Evolutionary conservation across 2,329 filamentous ascomycete species (phyloP).

Genomic region (Arachnomyces sp.): DNA sequence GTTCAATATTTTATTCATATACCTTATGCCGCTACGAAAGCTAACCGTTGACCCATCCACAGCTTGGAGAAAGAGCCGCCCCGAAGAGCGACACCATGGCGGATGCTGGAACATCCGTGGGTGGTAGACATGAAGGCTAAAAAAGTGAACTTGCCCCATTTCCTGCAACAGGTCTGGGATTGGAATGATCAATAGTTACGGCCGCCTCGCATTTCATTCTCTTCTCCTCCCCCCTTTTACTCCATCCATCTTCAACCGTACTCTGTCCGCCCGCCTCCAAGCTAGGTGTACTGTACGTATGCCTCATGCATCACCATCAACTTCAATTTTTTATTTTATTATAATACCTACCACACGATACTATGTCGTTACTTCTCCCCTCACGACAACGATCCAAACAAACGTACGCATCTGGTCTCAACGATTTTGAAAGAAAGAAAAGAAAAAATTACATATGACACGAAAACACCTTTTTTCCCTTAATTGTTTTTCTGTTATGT

Average conservation of each 20-base stretch:
- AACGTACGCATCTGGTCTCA: background rate
- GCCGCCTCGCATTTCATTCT: background rate
- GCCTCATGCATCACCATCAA: background rate
- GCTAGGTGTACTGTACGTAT: background rate
- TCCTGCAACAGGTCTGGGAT: slow-evolving; percentile 91
- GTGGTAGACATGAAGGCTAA: slow-evolving; percentile 94
- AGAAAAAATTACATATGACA: slow-evolving; percentile 2
- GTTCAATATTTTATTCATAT: slow-evolving; percentile 25
- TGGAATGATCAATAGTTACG: slow-evolving; percentile 61
- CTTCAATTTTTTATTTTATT: slow-evolving; percentile 4
- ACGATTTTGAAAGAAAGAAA: background rate
- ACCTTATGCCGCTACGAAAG: background rate
- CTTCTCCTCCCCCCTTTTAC: background rate
- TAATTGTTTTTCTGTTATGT: slow-evolving; percentile 12
- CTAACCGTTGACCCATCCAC: background rate
- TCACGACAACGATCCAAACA: background rate
- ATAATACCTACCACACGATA: background rate
- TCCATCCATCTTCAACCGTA: background rate
- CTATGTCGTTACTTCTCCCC: slow-evolving; percentile 3
- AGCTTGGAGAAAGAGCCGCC: slow-evolving; percentile 91
- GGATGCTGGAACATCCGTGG: slow-evolving; percentile 98
- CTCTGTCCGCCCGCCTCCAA: background rate
- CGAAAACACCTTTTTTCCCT: slow-evolving; percentile 14
- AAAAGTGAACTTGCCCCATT: slow-evolving; percentile 95
- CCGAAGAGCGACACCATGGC: slow-evolving; percentile 87